Evolutionary conservation across 1,139 yeast species (phyloP), one percentile per base, ranked within the genome.

Genomic region (Saccharomycopsis hybrid): DNA sequence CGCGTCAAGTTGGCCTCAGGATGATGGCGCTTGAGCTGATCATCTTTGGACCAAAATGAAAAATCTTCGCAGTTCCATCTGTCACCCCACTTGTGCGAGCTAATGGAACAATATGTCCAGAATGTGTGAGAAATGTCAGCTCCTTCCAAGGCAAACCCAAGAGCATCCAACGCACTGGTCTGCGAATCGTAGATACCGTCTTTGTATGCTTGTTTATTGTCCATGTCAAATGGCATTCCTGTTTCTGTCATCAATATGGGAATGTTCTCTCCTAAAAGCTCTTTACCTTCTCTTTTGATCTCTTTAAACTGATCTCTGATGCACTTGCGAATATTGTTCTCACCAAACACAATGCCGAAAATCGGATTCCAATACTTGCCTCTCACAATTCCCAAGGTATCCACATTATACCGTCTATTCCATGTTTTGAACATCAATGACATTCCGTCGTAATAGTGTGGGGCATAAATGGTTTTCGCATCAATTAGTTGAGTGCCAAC

Each of bases 171-270:
- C 0, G 97, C 96, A 4, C 77, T 71, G 2, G 85, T 82, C 61
- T 90, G 97, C 1, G 87, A 74, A 9, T 72, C 65, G 61, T 79
- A 89, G 55, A 80, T 76, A 1, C 90, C 88, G 50, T 72, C 73
- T 1, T 63, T 62, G 60, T 77, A 89, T 0, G 96, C 86, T 44
- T 68, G 69, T 59, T 83, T 84, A 53, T 77, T 74, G 62, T 90
- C 92, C 95, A 90, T 85, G 64, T 92, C 96, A 64, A 82, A 88
- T 2, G 98, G 97, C 82, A 90, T 86, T 2, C 98, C 98, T n/a
- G 92, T 89, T 65, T 90, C 98, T 1, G 95, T 81, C 73, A 92
- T 80, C 41, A 90, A 68, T 5, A 85, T 76, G 0, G 96, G 95
- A 8, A 85, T 69, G 11, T 59, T 42, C 1, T 60, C 48, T 1